Evolutionary conservation across 805 yeast species (phyloP).

Genomic region (Kregervanrija delftensis): DNA sequence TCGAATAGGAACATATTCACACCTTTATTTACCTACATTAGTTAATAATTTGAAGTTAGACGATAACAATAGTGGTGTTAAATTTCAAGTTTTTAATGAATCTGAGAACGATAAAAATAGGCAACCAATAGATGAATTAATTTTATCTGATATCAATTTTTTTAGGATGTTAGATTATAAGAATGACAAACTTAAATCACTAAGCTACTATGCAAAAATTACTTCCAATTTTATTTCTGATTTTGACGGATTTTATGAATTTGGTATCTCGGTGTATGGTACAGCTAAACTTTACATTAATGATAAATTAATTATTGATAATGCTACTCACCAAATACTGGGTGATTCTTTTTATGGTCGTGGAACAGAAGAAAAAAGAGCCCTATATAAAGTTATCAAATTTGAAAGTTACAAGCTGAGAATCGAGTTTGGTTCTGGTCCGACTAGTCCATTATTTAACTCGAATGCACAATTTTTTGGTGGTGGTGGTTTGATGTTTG

Average conservation of each 20-base stretch:
- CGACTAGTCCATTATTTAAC: slow-evolving; percentile 18
- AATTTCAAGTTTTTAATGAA: slow-evolving; percentile 22
- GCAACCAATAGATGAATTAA: slow-evolving; percentile 23
- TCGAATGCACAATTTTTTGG: slow-evolving; percentile 15
- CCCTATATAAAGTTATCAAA: slow-evolving; percentile 18
- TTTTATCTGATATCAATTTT: slow-evolving; percentile 4
- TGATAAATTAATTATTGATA: slow-evolving; percentile 37
- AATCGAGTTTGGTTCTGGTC: slow-evolving; percentile 37
- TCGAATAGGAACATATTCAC: too few relatives aligned
- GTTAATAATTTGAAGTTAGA: not conserved
- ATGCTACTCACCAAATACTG: slow-evolving; percentile 33
- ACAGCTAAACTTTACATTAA: slow-evolving; percentile 37
- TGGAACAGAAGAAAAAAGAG: slow-evolving; percentile 1
- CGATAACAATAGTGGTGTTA: slow-evolving; percentile 21
- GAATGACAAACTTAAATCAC: slow-evolving; percentile 9
- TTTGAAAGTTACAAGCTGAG: slow-evolving; percentile 30
- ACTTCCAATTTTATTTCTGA: slow-evolving; percentile 33
- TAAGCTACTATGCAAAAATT: slow-evolving; percentile 32
- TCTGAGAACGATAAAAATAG: slow-evolving; percentile 20
- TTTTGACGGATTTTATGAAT: slow-evolving; percentile 31
- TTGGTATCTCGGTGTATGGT: slow-evolving; percentile 36
- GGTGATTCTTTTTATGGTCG: slow-evolving; percentile 36
- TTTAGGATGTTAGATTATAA: not conserved
- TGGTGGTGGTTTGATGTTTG: slow-evolving; percentile 29
- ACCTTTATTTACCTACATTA: too few relatives aligned